These are phyloP conservation scores for Camellia granthamiana DNA, from an alignment of 148 eudicot species.

Conservation along the genomic window DNA sequence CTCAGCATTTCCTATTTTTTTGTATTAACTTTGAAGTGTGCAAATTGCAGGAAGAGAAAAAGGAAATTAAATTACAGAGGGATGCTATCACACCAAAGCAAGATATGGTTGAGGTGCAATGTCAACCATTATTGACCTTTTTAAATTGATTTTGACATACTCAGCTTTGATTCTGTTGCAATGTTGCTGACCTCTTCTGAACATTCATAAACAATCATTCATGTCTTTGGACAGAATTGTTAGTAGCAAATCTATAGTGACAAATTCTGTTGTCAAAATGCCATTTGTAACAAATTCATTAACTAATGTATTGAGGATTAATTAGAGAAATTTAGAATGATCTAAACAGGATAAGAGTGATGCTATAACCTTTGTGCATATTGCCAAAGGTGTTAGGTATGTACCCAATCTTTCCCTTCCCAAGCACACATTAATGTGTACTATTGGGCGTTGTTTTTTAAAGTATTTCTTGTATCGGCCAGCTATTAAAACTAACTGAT, in stretches of 20 bases:
- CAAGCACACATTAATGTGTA: too few species aligned
- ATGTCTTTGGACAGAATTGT: not conserved
- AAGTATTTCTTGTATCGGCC: not conserved
- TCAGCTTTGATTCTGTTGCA: not conserved
- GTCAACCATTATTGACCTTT: not conserved
- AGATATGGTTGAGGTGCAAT: constrained; percentile 55
- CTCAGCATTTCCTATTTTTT: not conserved
- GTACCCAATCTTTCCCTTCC: too few species aligned
- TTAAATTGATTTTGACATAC: not conserved
- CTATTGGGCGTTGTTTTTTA: too few species aligned
- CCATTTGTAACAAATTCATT: not conserved
- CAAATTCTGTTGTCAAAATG: not conserved
- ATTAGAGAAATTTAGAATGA: not conserved
- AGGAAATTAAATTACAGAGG: constrained; percentile 26
- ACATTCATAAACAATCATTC: not conserved
- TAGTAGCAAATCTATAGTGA: not conserved
- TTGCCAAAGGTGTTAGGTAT: too few species aligned
- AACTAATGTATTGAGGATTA: not conserved
- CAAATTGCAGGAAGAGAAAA: constrained; percentile 40
- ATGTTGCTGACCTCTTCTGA: not conserved
- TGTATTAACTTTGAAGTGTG: constrained; percentile 1
- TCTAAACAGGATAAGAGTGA: not conserved
- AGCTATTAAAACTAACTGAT: not conserved
- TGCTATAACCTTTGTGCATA: too few species aligned
- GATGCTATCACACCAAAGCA: constrained; percentile 38